Conservation (phyloP, 176 grass and related monocot species). For the Avena eriantha region DNA sequence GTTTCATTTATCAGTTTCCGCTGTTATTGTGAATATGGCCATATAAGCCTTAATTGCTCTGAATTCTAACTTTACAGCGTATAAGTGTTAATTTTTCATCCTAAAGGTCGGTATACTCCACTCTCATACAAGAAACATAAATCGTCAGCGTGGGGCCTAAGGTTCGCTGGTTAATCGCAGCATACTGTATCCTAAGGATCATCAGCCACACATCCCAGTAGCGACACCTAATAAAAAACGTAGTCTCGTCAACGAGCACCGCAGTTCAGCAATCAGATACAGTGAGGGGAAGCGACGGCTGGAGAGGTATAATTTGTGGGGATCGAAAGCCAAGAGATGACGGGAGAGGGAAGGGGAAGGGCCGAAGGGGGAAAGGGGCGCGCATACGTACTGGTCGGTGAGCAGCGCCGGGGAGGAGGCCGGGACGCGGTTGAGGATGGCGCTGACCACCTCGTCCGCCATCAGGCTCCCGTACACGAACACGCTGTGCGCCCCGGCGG, state of each 20-base stretch:
- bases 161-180: not conserved
- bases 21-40: not conserved
- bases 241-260: not conserved
- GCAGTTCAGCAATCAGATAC: not conserved
- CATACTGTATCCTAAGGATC: not conserved
- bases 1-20: not conserved
- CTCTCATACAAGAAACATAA: not conserved
- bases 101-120: not conserved
- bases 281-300: not conserved
- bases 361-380: not conserved
- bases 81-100: no score
- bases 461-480: slow-evolving; percentile 96
- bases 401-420: slow-evolving; percentile 67
- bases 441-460: slow-evolving; percentile 72
- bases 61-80: not conserved
- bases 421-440: slow-evolving; percentile 82
- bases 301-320: not conserved
- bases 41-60: not conserved
- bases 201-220: not conserved
- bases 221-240: not conserved
- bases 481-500: slow-evolving; percentile 59
- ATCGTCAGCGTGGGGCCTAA: not conserved
- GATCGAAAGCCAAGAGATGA: not conserved
- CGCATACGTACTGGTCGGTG: slow-evolving; percentile 49
- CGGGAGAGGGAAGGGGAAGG: not conserved